Conservation (phyloP, 768 basidiomycete genomes). For the Lyophyllum decastes region DNA sequence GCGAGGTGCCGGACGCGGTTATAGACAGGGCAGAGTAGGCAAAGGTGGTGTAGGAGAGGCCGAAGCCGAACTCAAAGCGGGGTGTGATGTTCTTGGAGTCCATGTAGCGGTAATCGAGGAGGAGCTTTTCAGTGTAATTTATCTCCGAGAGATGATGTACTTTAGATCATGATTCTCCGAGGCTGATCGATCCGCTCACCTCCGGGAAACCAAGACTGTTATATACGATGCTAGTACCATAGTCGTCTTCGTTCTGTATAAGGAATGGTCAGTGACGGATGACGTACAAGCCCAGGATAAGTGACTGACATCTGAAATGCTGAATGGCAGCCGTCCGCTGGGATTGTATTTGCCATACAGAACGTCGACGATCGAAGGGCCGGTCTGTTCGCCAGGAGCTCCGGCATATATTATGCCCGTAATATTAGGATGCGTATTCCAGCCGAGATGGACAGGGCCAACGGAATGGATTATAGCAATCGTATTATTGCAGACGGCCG, state of each 20-base stretch:
- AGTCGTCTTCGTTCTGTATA: slow-evolving; percentile 36
- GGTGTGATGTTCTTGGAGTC: slow-evolving; percentile 52
- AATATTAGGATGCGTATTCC: slow-evolving; percentile 77
- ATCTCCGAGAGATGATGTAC: slow-evolving; percentile 36
- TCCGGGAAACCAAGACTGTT: slow-evolving; percentile 29
- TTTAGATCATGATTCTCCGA: neutral
- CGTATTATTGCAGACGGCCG: slow-evolving; percentile 71
- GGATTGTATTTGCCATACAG: slow-evolving; percentile 80
- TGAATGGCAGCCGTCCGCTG: slow-evolving; percentile 68
- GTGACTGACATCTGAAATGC: slow-evolving; percentile 62
- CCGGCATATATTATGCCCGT: slow-evolving; percentile 63
- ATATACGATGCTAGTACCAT: slow-evolving; percentile 46
- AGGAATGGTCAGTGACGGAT: neutral
- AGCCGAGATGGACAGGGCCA: slow-evolving; percentile 72
- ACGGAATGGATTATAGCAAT: slow-evolving; percentile 81
- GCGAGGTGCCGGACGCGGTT: slow-evolving; percentile 30
- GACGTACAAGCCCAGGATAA: neutral
- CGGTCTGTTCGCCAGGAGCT: slow-evolving; percentile 72
- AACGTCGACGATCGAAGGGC: slow-evolving; percentile 76
- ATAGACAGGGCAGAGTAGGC: slow-evolving; percentile 55
- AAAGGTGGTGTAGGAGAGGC: slow-evolving; percentile 75
- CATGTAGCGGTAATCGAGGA: slow-evolving; percentile 71
- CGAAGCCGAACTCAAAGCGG: slow-evolving; percentile 70
- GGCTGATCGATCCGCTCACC: neutral
- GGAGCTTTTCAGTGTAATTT: slow-evolving; percentile 64